Evolutionary conservation across 2,329 filamentous ascomycete genomes (phyloP).

Genomic region (Cryphonectria radicalis): DNA sequence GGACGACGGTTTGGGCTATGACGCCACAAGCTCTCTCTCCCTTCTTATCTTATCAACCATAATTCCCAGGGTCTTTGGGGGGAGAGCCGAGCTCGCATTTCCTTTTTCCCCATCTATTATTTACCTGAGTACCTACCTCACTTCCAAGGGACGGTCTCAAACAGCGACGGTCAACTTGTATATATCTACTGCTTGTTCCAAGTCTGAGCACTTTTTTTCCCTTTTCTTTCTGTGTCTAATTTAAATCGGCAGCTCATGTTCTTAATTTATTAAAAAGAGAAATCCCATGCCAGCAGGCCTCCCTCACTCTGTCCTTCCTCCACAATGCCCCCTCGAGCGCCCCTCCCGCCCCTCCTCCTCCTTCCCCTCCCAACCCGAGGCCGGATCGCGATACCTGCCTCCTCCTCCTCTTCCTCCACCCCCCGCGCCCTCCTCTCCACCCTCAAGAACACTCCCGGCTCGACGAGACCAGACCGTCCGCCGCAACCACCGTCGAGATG

Average conservation of each 20-base stretch:
- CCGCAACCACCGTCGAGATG: constrained; percentile 60
- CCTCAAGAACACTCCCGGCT: no score
- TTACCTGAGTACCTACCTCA: neutral
- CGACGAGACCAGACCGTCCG: constrained; percentile 10
- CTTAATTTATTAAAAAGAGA: neutral
- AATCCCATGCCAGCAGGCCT: neutral
- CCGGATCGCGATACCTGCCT: constrained; percentile 3
- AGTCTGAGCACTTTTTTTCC: neutral
- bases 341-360: constrained; percentile 26
- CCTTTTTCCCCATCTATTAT: neutral
- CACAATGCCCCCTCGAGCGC: constrained; percentile 36
- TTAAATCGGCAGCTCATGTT: neutral
- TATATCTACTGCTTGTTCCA: neutral
- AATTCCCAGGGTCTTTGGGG: no score
- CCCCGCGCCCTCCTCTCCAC: constrained; percentile 9
- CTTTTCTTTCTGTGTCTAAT: neutral
- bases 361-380: constrained; percentile 22
- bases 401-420: neutral
- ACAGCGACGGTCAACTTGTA: neutral
- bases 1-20: neutral
- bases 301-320: neutral
- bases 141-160: neutral
- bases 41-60: neutral
- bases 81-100: neutral
- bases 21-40: neutral